Conservation (phyloP, 768 basidiomycete genomes). For the Tubosaeta sp. region DNA sequence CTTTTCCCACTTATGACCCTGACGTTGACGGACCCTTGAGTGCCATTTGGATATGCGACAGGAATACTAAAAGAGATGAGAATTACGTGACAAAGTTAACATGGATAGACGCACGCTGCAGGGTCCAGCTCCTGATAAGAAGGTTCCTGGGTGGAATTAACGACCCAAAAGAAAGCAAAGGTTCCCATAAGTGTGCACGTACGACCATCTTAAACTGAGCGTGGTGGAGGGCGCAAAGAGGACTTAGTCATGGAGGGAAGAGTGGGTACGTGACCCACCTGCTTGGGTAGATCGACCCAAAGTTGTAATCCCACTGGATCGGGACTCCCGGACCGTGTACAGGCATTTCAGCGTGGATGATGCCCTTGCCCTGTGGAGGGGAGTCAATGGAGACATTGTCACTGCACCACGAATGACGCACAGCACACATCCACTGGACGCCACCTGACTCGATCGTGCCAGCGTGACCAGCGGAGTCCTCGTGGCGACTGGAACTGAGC, state of each 20-base stretch:
- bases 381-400: not conserved
- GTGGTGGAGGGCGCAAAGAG: slow-evolving; percentile 16
- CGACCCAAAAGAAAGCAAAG: not conserved
- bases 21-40: slow-evolving; percentile 62
- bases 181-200: slow-evolving; percentile 19
- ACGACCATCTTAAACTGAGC: slow-evolving; percentile 72
- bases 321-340: slow-evolving; percentile 61
- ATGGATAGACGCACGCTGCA: slow-evolving; percentile 41
- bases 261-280: slow-evolving; percentile 35
- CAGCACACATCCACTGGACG: slow-evolving; percentile 94
- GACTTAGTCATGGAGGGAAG: slow-evolving; percentile 2
- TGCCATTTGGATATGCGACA: slow-evolving; percentile 65
- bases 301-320: slow-evolving; percentile 84
- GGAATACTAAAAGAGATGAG: slow-evolving; percentile 51
- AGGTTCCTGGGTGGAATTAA: slow-evolving; percentile 47
- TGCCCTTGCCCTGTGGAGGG: slow-evolving; percentile 52
- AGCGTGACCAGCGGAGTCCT: slow-evolving; percentile 87
- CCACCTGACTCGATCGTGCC: slow-evolving; percentile 77
- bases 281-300: slow-evolving; percentile 78
- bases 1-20: slow-evolving; percentile 89
- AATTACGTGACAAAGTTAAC: not conserved
- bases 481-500: slow-evolving; percentile 63
- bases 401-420: slow-evolving; percentile 30
- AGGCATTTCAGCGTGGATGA: slow-evolving; percentile 89
- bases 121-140: slow-evolving; percentile 80